A percentile compares a stretch with the other conserved stretches of the same genome.
These are phyloP conservation scores for Wickerhamomyces canadensis DNA, from an alignment of 805 yeast species.

Conservation along the genomic window DNA sequence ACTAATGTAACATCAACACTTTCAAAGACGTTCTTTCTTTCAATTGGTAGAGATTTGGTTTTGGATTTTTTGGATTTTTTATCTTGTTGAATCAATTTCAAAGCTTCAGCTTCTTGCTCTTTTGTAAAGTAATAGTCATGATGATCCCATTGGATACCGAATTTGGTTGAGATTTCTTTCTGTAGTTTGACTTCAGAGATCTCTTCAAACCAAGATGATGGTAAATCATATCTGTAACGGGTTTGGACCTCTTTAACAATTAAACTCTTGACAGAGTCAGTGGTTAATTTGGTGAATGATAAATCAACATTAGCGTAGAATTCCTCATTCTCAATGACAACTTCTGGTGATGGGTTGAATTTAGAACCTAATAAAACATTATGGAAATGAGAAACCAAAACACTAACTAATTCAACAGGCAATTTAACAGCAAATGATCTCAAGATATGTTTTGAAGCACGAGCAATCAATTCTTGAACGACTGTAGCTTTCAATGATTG, in stretches of 20 bases:
- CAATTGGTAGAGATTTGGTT: conserved; percentile 1
- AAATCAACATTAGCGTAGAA: conserved; percentile 38
- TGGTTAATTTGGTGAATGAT: conserved; percentile 40
- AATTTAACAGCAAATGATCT: conserved; percentile 39
- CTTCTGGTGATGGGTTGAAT: conserved; percentile 36
- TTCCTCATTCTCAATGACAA: conserved; percentile 36
- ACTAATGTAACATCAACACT: conserved; percentile 65
- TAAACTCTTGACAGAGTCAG: conserved; percentile 36
- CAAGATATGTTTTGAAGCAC: conserved; percentile 73
- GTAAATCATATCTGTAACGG: conserved; percentile 61
- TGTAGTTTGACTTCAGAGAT: conserved; percentile 41
- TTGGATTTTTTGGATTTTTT: conserved; percentile 25
- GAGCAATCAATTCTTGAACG: conserved; percentile 62
- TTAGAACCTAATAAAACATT: conserved; percentile 58
- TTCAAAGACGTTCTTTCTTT: conserved; percentile 37
- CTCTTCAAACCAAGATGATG: conserved; percentile 40
- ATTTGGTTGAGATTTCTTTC: conserved; percentile 67
- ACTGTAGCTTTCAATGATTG: conserved; percentile 13
- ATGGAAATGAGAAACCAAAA: conserved; percentile 63
- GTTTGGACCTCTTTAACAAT: conserved; percentile 47
- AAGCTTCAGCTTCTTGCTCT: conserved; percentile 30
- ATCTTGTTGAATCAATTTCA: conserved; percentile 29
- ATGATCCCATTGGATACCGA: conserved; percentile 81
- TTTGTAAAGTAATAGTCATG: conserved; percentile 34
- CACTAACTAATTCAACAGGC: conserved; percentile 52